These are phyloP conservation scores for Aureobasidium sp. DNA, from an alignment of 2,329 filamentous ascomycete species.

Conservation along the genomic window DNA sequence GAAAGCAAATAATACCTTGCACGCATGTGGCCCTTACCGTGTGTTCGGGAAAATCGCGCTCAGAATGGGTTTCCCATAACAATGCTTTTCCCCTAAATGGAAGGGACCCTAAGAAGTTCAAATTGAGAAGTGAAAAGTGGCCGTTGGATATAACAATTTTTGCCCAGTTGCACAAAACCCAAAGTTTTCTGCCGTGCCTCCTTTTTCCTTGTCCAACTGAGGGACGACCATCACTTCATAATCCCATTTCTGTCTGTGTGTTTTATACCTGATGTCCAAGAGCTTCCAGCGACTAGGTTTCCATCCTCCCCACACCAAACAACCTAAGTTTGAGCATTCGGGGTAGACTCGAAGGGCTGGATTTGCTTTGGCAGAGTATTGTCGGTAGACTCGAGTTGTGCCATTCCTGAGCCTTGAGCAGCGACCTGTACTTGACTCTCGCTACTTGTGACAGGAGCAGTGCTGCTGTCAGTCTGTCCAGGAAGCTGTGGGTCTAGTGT, in stretches of 20 bases:
- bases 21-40: background rate
- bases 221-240: background rate
- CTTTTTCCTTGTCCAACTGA: background rate
- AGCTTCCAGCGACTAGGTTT: background rate
- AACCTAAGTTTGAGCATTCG: slow-evolving; percentile 5
- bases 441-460: background rate
- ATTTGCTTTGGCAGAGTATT: background rate
- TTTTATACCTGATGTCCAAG: background rate
- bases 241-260: background rate
- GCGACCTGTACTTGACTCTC: background rate
- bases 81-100: background rate
- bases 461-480: background rate
- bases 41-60: background rate
- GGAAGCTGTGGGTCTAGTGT: background rate
- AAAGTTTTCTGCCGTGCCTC: background rate
- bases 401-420: background rate
- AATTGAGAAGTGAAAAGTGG: background rate
- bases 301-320: background rate
- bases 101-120: background rate
- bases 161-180: background rate
- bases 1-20: background rate
- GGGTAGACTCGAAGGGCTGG: background rate
- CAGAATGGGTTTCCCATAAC: background rate
- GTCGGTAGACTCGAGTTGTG: background rate
- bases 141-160: slow-evolving; percentile 6